Evolutionary conservation across 2,329 filamentous ascomycete species (phyloP).

Genomic region (Microsporum ferrugineum): DNA sequence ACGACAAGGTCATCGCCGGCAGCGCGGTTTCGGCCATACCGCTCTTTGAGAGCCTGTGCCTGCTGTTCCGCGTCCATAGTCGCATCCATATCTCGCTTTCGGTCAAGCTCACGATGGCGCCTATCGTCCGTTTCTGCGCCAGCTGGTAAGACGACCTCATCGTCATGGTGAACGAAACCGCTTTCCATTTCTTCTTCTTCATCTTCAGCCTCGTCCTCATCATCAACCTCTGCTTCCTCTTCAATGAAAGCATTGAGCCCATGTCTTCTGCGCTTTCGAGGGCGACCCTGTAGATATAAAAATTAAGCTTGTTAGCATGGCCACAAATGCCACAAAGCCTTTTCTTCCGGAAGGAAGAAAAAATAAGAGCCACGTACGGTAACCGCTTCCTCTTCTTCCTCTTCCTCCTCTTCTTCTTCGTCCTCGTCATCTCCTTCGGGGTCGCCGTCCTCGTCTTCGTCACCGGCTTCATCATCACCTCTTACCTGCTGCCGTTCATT

Average conservation of each 20-base stretch:
- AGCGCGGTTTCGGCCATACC: slow-evolving; percentile 69
- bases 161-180: slow-evolving; percentile 82
- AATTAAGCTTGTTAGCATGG: slow-evolving; percentile 12
- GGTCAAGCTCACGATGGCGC: slow-evolving; percentile 86
- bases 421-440: slow-evolving; percentile 34
- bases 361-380: slow-evolving; percentile 27
- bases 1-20: slow-evolving; percentile 59
- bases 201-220: slow-evolving; percentile 73
- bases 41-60: slow-evolving; percentile 72
- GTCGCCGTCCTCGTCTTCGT: slow-evolving; percentile 43
- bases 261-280: slow-evolving; percentile 66
- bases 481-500: slow-evolving; percentile 29
- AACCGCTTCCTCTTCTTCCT: slow-evolving; percentile 52
- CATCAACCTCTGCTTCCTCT: slow-evolving; percentile 95
- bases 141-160: slow-evolving; percentile 62
- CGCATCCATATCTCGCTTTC: slow-evolving; percentile 73
- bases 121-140: slow-evolving; percentile 78
- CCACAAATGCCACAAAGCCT: not conserved
- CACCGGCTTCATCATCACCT: slow-evolving; percentile 26
- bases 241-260: slow-evolving; percentile 82
- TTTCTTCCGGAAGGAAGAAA: no score
- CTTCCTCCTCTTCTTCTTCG: slow-evolving; percentile 34
- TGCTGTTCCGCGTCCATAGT: slow-evolving; percentile 90
- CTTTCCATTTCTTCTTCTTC: slow-evolving; percentile 82
- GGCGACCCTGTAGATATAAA: slow-evolving; percentile 44